Evolutionary conservation across 2,329 filamentous ascomycete genomes (phyloP).

Genomic region (Fusarium longipes): DNA sequence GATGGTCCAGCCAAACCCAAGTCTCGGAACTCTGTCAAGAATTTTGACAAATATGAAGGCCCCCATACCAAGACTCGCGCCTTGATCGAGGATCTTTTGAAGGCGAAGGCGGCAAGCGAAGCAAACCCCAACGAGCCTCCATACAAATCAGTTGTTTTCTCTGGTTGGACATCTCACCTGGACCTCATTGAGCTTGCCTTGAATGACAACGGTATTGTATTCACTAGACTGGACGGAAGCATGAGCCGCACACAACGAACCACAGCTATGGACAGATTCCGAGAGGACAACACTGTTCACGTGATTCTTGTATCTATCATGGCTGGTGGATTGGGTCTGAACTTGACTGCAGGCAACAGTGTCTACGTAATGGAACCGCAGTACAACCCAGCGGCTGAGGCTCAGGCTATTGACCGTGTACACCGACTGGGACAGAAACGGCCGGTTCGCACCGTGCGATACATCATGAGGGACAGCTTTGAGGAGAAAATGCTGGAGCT

Average conservation of each 20-base stretch:
- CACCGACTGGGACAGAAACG: slow-evolving; percentile 91
- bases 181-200: slow-evolving; percentile 91
- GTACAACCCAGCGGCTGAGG: slow-evolving; percentile 95
- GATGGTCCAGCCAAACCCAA: slow-evolving; percentile 59
- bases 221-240: slow-evolving; percentile 87
- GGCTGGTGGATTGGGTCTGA: slow-evolving; percentile 90
- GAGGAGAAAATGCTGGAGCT: slow-evolving; percentile 93
- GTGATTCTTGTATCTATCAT: slow-evolving; percentile 93
- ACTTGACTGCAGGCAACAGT: slow-evolving; percentile 84
- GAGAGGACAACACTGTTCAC: slow-evolving; percentile 74
- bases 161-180: slow-evolving; percentile 93
- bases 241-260: slow-evolving; percentile 83
- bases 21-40: slow-evolving; percentile 57
- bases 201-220: slow-evolving; percentile 72
- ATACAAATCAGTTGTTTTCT: slow-evolving; percentile 94
- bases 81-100: slow-evolving; percentile 78
- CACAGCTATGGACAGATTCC: slow-evolving; percentile 80
- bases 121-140: slow-evolving; percentile 73
- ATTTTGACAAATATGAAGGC: slow-evolving; percentile 78
- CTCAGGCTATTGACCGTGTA: slow-evolving; percentile 93
- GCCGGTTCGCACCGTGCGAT: slow-evolving; percentile 87
- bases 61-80: slow-evolving; percentile 93
- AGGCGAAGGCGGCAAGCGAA: slow-evolving; percentile 71
- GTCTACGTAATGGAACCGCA: slow-evolving; percentile 99
- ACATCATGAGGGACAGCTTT: slow-evolving; percentile 90